Evolutionary conservation across 176 grass and related monocot species (phyloP).

Genomic region (Phoenix roebelenii): DNA sequence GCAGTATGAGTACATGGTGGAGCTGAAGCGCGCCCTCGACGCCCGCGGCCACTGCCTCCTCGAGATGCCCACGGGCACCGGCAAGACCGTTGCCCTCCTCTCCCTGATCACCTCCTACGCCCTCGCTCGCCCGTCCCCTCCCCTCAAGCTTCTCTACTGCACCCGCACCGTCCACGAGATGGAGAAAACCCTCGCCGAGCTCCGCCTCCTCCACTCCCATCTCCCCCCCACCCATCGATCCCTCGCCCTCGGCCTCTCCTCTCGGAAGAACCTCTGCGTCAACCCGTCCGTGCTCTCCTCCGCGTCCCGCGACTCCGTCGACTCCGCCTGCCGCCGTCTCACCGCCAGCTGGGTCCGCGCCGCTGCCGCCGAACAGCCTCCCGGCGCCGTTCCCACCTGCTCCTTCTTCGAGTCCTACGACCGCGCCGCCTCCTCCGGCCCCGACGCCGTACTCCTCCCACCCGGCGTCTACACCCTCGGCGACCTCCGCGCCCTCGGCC

Average conservation of each 20-base stretch:
- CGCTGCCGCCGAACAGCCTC: constrained; percentile 41
- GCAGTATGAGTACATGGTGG: constrained; percentile 87
- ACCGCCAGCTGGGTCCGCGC: constrained; percentile 86
- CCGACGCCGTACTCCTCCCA: constrained; percentile 49
- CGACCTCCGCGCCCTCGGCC: constrained; percentile 58
- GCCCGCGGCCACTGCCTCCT: constrained; percentile 85
- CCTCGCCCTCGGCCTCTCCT: constrained; percentile 73
- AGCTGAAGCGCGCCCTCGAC: constrained; percentile 83
- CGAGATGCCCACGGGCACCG: constrained; percentile 96
- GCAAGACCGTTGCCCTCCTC: constrained; percentile 82
- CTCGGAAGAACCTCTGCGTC: constrained; percentile 84
- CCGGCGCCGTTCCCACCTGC: constrained; percentile 33
- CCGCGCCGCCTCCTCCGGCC: constrained; percentile 39
- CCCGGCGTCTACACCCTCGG: constrained; percentile 74
- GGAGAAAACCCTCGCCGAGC: constrained; percentile 88
- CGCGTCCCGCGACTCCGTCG: constrained; percentile 66
- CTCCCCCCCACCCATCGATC: constrained; percentile 30
- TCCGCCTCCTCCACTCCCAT: constrained; percentile 61
- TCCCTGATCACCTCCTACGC: constrained; percentile 79
- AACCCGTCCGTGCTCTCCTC: constrained; percentile 61
- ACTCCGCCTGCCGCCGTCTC: constrained; percentile 78
- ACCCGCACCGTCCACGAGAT: constrained; percentile 98
- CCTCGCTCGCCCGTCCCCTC: constrained; percentile 36
- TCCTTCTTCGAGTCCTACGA: constrained; percentile 75
- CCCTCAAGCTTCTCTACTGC: constrained; percentile 83